Evolutionary conservation across 176 grass and related monocot species (phyloP), one percentile per base, ranked within the genome.

Genomic region (Cenchrus americanus): DNA sequence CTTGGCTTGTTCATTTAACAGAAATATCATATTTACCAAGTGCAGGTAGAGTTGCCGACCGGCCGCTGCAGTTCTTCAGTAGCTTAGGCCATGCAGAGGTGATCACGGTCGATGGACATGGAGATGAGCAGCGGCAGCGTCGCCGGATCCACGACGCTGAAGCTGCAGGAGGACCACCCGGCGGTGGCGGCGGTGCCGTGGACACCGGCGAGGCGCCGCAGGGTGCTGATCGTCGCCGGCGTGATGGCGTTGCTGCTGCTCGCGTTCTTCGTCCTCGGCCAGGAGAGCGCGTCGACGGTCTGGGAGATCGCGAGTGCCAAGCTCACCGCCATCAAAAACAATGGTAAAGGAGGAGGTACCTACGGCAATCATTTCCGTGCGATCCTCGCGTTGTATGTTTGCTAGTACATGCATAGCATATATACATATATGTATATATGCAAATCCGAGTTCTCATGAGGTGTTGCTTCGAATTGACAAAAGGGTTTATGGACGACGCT

Each of bases 291-390:
- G 34, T 55, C 67, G 1, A 12, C 57, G 58, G 41, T 44, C 3
- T 83, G 78, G 85, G 78, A 81, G 22, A 81, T 34, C 48, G 75
- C 80, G 6, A 2, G 23, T 0, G 78, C 40, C 12, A 87, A 84
- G 49, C 51, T 83, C 3, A 46, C 53, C 8, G 44, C 26, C 14
- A 50, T 82, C 5, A 51, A 44, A 2, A 11, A 67, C 5, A 10
- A 5, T 34, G 34, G 34, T 34, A 34, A 34, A 34, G 34, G 13
- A 66, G 63, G 63, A 66, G 63, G 63, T 66, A 62, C 60, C 7
- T 44, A 44, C 43, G 59, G 23, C 10, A 12, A 48, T 48, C 47
- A 48, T 48, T 48, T 48, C 47, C 47, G 2, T 12, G 47, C 11
- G 5, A 34, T 34, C 4, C 34, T 34, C 34, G 34, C 34, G 34